These are phyloP conservation scores for Boletus vermiculosoides DNA, from an alignment of 768 basidiomycete genomes.

Conservation along the genomic window DNA sequence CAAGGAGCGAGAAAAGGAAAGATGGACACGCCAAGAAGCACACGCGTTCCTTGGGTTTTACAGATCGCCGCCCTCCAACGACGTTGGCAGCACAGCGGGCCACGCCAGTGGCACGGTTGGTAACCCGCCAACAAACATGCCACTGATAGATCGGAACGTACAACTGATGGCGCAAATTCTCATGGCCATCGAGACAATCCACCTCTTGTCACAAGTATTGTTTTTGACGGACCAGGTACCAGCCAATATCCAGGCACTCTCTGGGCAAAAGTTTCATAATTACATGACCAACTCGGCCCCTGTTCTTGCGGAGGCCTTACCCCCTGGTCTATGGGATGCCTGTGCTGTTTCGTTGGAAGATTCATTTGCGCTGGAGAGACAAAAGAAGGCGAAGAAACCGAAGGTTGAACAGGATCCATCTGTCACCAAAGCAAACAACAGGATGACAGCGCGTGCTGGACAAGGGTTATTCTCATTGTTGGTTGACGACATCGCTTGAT, in stretches of 20 bases:
- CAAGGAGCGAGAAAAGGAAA: constrained; percentile 62
- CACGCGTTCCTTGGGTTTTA: constrained; percentile 57
- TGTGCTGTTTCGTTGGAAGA: constrained; percentile 46
- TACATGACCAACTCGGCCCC: constrained; percentile 39
- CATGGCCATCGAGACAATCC: constrained; percentile 57
- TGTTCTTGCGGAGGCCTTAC: constrained; percentile 22
- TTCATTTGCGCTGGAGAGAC: constrained; percentile 47
- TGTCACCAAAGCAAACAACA: constrained; percentile 25
- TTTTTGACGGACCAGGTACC: constrained; percentile 51
- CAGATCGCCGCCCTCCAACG: constrained; percentile 9
- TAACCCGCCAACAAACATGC: constrained; percentile 12
- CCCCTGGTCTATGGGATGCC: constrained; percentile 46
- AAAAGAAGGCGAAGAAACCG: constrained; percentile 44
- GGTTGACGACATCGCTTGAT: constrained; percentile 37
- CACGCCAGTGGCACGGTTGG: constrained; percentile 16
- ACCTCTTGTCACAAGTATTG: constrained; percentile 59
- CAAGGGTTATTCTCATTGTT: constrained; percentile 42
- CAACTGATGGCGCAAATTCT: constrained; percentile 68
- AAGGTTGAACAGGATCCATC: constrained; percentile 18
- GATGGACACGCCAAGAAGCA: constrained; percentile 68
- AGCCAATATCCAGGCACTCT: constrained; percentile 48
- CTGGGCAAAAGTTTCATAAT: constrained; percentile 59
- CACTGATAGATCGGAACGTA: constrained; percentile 56
- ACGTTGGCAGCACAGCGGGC: constrained; percentile 13
- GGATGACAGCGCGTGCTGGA: constrained; percentile 8